These are phyloP conservation scores for Lophium mytilinum DNA, from an alignment of 495 filamentous ascomycete species.

Conservation along the genomic window DNA sequence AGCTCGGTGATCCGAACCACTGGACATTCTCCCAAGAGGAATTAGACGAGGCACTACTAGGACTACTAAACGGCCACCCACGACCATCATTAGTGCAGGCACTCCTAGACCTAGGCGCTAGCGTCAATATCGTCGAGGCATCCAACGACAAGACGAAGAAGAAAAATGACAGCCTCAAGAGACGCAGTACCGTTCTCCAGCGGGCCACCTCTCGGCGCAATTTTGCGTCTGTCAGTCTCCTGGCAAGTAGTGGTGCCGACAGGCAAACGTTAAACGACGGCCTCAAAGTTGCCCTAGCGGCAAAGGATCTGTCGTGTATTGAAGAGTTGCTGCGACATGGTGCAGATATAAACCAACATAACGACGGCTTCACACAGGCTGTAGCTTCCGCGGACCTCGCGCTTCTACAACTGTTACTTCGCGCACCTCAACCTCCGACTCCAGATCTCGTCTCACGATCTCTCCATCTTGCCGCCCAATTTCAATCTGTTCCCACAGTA, in stretches of 20 bases:
- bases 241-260: constrained; percentile 17
- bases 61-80: constrained; percentile 9
- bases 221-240: constrained; percentile 9
- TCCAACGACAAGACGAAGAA: constrained; percentile 14
- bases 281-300: constrained; percentile 9
- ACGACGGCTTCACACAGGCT: constrained; percentile 14
- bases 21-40: constrained; percentile 21
- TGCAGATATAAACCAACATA: constrained; percentile 13
- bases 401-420: constrained; percentile 7
- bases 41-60: constrained; percentile 13
- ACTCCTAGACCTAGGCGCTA: constrained; percentile 14
- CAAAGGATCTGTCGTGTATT: constrained; percentile 14
- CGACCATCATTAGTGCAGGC: constrained; percentile 16
- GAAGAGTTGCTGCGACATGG: constrained; percentile 21
- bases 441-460: constrained; percentile 15
- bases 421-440: constrained; percentile 11
- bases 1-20: constrained; percentile 9
- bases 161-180: neutral
- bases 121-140: constrained; percentile 17
- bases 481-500: constrained; percentile 8
- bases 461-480: constrained; percentile 13
- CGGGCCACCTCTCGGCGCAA: constrained; percentile 7
- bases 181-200: constrained; percentile 18
- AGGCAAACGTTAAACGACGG: constrained; percentile 16
- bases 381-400: constrained; percentile 8